Conservation (phyloP, 176 grass and related monocot genomes). For the Panicum miliaceum region DNA sequence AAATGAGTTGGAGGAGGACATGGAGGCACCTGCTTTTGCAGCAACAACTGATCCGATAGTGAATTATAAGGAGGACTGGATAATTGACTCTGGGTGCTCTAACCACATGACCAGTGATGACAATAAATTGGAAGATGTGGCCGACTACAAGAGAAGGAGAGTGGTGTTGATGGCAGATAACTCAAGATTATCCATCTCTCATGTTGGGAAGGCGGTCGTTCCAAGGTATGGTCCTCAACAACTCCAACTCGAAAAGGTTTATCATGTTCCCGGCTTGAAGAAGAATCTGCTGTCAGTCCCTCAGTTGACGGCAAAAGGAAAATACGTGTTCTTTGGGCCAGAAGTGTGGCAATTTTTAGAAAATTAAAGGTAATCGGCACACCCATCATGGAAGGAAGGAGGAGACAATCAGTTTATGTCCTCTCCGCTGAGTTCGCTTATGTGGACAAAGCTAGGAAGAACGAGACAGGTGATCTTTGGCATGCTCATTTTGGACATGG, state of each 20-base stretch:
- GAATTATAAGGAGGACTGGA: neutral
- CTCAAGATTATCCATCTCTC: neutral
- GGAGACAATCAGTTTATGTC: neutral
- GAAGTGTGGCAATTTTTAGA: too few species aligned
- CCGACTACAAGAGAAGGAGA: neutral
- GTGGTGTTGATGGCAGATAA: conserved; percentile 23
- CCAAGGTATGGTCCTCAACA: too few species aligned
- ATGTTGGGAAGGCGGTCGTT: too few species aligned
- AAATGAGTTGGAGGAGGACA: neutral
- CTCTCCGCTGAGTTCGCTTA: neutral
- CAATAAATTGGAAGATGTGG: neutral
- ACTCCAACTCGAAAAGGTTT: too few species aligned
- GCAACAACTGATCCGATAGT: neutral
- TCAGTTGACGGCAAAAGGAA: too few species aligned
- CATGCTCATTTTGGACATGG: neutral
- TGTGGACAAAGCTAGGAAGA: neutral
- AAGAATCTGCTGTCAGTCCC: too few species aligned
- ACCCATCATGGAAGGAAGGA: neutral
- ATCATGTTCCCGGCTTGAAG: too few species aligned
- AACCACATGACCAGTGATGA: conserved; percentile 1
- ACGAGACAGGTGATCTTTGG: neutral
- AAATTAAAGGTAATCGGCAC: too few species aligned
- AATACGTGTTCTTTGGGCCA: too few species aligned
- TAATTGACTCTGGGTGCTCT: neutral
- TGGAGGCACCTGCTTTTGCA: neutral